Percentiles rank a stretch among this genome's conserved stretches.
phyloP scores from a whole-genome alignment of 768 basidiomycete species.

The Porphyrellus cyaneotinctus region DNA sequence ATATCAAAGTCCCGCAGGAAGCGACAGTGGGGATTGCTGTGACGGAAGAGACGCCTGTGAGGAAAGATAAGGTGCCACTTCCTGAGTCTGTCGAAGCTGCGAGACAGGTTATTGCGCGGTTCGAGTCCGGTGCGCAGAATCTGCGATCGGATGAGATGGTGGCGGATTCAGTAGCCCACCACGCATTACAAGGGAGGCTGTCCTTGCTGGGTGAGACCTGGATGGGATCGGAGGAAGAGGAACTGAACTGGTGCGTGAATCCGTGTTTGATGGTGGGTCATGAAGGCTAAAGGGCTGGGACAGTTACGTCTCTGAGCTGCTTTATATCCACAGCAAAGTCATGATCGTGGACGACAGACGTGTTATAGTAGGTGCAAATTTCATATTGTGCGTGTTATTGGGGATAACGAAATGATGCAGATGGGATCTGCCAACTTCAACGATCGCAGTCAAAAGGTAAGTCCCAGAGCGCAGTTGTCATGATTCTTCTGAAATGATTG shows the following conservation, averaged over 20 bases:
- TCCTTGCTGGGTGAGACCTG: conserved; percentile 73
- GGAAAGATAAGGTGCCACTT: conserved; percentile 60
- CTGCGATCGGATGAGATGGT: conserved; percentile 61
- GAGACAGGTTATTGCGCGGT: conserved; percentile 57
- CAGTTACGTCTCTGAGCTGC: conserved; percentile 75
- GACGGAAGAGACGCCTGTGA: conserved; percentile 49
- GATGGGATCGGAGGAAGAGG: conserved; percentile 81
- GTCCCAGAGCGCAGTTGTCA: not conserved
- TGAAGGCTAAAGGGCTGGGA: conserved; percentile 7
- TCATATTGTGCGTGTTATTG: not conserved
- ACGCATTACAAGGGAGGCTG: conserved; percentile 63
- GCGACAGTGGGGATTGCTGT: conserved; percentile 46
- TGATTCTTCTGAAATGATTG: conserved; percentile 3
- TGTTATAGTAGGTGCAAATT: conserved; percentile 64
- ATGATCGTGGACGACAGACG: conserved; percentile 94
- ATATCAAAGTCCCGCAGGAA: conserved; percentile 53
- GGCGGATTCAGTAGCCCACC: conserved; percentile 76
- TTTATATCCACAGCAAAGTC: conserved; percentile 84
- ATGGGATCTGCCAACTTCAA: conserved; percentile 95
- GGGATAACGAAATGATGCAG: conserved; percentile 33
- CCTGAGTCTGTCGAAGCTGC: conserved; percentile 70
- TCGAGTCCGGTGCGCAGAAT: conserved; percentile 59
- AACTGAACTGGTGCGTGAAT: conserved; percentile 65
- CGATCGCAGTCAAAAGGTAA: conserved; percentile 76
- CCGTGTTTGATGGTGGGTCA: not conserved